Conservation (phyloP, 2,329 filamentous ascomycete species). For the Nectriaceae sp. region DNA sequence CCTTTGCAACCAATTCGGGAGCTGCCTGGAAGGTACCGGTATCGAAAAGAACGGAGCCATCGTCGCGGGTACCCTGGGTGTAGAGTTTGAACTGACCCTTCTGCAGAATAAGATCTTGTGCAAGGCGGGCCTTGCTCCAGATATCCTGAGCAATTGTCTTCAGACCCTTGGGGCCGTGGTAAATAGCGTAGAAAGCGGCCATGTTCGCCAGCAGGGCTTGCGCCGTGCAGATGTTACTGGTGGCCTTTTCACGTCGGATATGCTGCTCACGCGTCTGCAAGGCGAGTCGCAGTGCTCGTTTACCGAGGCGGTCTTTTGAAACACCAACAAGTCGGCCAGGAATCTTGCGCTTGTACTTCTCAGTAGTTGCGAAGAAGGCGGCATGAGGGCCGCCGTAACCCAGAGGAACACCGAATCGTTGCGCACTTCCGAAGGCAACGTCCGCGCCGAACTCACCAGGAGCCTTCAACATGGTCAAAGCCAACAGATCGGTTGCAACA, state of each 20-base stretch:
- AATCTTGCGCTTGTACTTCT: slow-evolving; percentile 93
- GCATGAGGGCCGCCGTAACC: slow-evolving; percentile 93
- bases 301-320: slow-evolving; percentile 84
- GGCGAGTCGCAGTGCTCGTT: slow-evolving; percentile 60
- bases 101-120: slow-evolving; percentile 48
- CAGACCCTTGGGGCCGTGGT: slow-evolving; percentile 84
- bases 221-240: slow-evolving; percentile 95
- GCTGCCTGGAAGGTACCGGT: slow-evolving; percentile 69
- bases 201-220: slow-evolving; percentile 94
- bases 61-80: slow-evolving; percentile 55
- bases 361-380: slow-evolving; percentile 79
- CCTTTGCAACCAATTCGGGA: slow-evolving; percentile 25
- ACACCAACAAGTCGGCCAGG: slow-evolving; percentile 86
- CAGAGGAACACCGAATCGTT: slow-evolving; percentile 88
- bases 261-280: slow-evolving; percentile 95
- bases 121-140: slow-evolving; percentile 67
- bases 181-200: slow-evolving; percentile 91
- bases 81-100: slow-evolving; percentile 64
- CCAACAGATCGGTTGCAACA: slow-evolving; percentile 86
- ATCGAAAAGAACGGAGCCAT: slow-evolving; percentile 70
- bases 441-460: slow-evolving; percentile 95
- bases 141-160: slow-evolving; percentile 81
- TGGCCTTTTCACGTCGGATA: slow-evolving; percentile 93
- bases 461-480: slow-evolving; percentile 82
- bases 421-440: slow-evolving; percentile 89